These are phyloP conservation scores for Musa itinerans DNA, from an alignment of 176 grass and related monocot species.

Conservation along the genomic window DNA sequence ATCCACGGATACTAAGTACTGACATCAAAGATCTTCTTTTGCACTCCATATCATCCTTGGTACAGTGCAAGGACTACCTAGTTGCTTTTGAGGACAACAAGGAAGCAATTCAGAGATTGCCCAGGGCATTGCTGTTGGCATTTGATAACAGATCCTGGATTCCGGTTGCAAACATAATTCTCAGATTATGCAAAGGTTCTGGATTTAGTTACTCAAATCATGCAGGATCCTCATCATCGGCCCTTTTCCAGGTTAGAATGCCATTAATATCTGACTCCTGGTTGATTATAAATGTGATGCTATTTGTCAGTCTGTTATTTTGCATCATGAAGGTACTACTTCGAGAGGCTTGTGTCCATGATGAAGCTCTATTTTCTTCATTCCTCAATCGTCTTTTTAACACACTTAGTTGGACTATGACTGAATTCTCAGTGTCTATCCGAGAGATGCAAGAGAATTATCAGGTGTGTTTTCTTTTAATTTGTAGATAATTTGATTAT, in stretches of 20 bases:
- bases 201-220: constrained; percentile 72
- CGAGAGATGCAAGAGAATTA: constrained; percentile 90
- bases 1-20: constrained; percentile 57
- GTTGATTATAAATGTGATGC: constrained; percentile 4
- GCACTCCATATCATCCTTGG: constrained; percentile 71
- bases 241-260: constrained; percentile 58
- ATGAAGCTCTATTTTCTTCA: constrained; percentile 62
- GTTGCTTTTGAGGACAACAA: constrained; percentile 75
- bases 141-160: constrained; percentile 94
- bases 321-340: constrained; percentile 45
- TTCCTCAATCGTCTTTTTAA: constrained; percentile 86
- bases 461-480: constrained; percentile 31
- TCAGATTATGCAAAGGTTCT: constrained; percentile 62
- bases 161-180: constrained; percentile 72
- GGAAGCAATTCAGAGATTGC: constrained; percentile 64
- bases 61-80: constrained; percentile 76
- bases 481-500: neutral
- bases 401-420: constrained; percentile 87
- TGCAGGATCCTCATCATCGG: constrained; percentile 53
- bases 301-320: constrained; percentile 21
- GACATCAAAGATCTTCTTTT: constrained; percentile 79
- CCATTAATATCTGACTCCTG: neutral
- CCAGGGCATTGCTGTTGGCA: constrained; percentile 54
- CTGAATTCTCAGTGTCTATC: constrained; percentile 82
- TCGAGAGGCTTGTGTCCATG: constrained; percentile 54